Conservation (phyloP, 495 filamentous ascomycete genomes). For the Hypoxylon perforatum region DNA sequence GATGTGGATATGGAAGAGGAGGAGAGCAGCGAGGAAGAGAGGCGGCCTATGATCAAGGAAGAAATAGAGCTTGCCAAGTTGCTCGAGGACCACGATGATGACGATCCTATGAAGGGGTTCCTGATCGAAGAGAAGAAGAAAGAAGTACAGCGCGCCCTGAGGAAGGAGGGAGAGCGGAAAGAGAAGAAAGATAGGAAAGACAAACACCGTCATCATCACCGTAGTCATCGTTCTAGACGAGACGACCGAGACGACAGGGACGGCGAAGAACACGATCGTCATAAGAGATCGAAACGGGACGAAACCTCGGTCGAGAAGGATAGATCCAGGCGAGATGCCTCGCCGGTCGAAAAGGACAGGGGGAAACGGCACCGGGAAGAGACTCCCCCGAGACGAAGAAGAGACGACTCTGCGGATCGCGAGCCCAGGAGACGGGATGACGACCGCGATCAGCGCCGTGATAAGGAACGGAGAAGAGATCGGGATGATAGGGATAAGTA, state of each 20-base stretch:
- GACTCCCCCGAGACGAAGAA: conserved; percentile 42
- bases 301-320: conserved; percentile 30
- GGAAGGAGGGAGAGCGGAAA: conserved; percentile 57
- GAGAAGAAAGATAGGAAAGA: conserved; percentile 53
- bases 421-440: conserved; percentile 42
- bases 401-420: conserved; percentile 44
- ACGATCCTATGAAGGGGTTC: conserved; percentile 97
- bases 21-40: conserved; percentile 52
- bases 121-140: conserved; percentile 89
- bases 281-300: conserved; percentile 40
- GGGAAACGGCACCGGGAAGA: conserved; percentile 40
- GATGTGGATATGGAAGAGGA: conserved; percentile 54
- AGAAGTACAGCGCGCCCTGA: conserved; percentile 78
- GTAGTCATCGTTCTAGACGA: conserved; percentile 51
- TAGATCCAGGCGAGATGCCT: conserved; percentile 32
- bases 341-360: conserved; percentile 25
- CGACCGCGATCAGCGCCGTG: conserved; percentile 41
- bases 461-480: conserved; percentile 42
- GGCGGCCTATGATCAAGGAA: conserved; percentile 61
- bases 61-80: conserved; percentile 82
- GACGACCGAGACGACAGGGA: conserved; percentile 44
- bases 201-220: conserved; percentile 69
- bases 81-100: conserved; percentile 85
- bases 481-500: conserved; percentile 41
- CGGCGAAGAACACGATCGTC: conserved; percentile 38